Base-by-base conservation (phyloP, 768 basidiomycete species). In the Boletus pseudopeckii region DNA sequence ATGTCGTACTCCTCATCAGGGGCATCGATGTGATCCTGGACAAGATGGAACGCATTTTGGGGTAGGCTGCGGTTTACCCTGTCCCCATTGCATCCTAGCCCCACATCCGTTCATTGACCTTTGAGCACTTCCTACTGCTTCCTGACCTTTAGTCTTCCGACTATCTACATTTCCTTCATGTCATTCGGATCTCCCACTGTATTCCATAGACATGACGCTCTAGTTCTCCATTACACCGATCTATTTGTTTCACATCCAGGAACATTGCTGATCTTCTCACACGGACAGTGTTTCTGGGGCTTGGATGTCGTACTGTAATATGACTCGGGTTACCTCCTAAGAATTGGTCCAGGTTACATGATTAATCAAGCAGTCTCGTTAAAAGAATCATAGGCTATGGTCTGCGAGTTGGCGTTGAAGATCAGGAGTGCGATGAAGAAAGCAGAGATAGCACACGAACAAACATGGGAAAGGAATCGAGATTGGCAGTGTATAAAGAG, bases 1-100 rank as follows among this genome's bases (percentile, higher is more conserved):
- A 76, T 15, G 71, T 87, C n/a, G 79, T 79, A 5, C 66, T 80
- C 9, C 74, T 89, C 42, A 81, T 89, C 52, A 77, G 77, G 43
- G 81, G 80, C 4, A 75, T 88, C 26, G 85, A 87, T 56, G 71
- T 76, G 37, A 79, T 83, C 6, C 72, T 90, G 36, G 83, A 85
- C 62, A 80, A 76, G 59, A 85, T 88, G 81, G 86, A 90, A 65
- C 75, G 75, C 41, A 73, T 76, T n/a, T 56, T 77, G 41, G 67
- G 58, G 53, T 70, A 63, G 52, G 39, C 10, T 49, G n/a, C 18
- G 39, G 5, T 11, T 30, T 30, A 4, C 8, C 24, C 11, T 8
- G 18, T 32, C 8, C 17, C 24, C n/a, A 15, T 52, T 42, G 28
- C 14, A 4, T 37, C 4, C 10, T 11, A n/a, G 34, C 15, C 36